phyloP scores from a whole-genome alignment of 2,329 filamentous ascomycete genomes.

The Ophiocordyceps camponoti-saundersi region DNA sequence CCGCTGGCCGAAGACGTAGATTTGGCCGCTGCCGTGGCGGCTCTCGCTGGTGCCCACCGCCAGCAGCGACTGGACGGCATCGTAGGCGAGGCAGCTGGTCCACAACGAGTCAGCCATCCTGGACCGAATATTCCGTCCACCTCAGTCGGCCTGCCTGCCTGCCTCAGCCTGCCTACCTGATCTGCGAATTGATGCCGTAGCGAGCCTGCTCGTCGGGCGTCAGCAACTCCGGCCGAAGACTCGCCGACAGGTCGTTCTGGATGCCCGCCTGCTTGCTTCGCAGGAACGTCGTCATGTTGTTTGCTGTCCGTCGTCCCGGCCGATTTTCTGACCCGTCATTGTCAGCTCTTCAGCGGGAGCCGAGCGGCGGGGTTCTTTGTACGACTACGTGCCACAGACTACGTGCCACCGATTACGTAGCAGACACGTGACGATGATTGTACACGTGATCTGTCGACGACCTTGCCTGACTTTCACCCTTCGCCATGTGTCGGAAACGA shows the following conservation, averaged over 20 bases:
- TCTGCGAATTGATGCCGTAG: slow-evolving; percentile 67
- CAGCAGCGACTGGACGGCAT: slow-evolving; percentile 83
- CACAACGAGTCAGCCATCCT: slow-evolving; percentile 6
- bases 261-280: slow-evolving; percentile 88
- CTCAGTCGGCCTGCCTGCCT: not conserved
- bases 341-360: no score
- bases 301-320: not conserved
- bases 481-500: no score
- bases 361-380: no score
- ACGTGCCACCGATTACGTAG: no score
- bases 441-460: no score
- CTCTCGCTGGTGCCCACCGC: slow-evolving; percentile 83
- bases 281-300: slow-evolving; percentile 66
- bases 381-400: no score
- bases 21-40: slow-evolving; percentile 68
- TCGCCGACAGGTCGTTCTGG: slow-evolving; percentile 74
- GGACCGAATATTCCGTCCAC: not conserved
- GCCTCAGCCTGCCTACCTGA: slow-evolving; percentile 28
- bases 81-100: slow-evolving; percentile 75
- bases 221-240: slow-evolving; percentile 63
- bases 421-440: no score
- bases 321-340: not conserved
- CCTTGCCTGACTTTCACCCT: no score
- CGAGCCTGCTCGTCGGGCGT: slow-evolving; percentile 67
- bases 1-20: slow-evolving; percentile 75